These are phyloP conservation scores for Phytopythium oedochilum DNA, from an alignment of 352 stramenopile species.

Conservation along the genomic window DNA sequence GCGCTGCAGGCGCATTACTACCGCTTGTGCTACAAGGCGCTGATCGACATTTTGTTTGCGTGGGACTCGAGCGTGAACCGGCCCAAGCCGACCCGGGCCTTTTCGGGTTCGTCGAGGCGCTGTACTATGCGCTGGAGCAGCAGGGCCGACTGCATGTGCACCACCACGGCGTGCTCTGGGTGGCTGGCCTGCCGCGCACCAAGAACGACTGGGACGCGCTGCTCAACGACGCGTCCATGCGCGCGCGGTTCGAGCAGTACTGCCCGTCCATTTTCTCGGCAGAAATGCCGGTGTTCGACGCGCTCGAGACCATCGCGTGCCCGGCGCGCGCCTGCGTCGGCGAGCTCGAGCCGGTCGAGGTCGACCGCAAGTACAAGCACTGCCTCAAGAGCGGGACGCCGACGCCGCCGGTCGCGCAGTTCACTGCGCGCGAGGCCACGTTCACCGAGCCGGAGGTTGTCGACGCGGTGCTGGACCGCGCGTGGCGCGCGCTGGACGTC, in stretches of 20 bases:
- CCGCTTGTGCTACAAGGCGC: slow-evolving; percentile 1
- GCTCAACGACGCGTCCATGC: background rate
- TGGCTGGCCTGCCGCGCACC: slow-evolving; percentile 1
- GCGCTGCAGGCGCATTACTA: slow-evolving; percentile 8
- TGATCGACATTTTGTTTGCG: slow-evolving; percentile 5
- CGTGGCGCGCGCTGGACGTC: slow-evolving; percentile 9
- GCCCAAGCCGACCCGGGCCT: slow-evolving; percentile 1
- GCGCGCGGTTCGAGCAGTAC: slow-evolving; percentile 13
- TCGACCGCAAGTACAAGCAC: slow-evolving; percentile 13
- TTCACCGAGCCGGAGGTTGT: slow-evolving; percentile 7
- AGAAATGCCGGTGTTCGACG: slow-evolving; percentile 10
- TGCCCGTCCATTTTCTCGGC: slow-evolving; percentile 17
- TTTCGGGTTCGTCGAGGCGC: slow-evolving; percentile 4
- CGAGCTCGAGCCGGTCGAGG: background rate
- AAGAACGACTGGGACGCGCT: slow-evolving; percentile 8
- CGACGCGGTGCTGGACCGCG: background rate
- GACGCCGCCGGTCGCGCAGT: slow-evolving; percentile 3
- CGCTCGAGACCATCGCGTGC: background rate
- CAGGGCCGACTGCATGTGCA: slow-evolving; percentile 1
- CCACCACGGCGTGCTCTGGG: too few species aligned
- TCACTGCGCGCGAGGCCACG: background rate
- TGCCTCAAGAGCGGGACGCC: background rate
- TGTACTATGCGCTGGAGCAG: slow-evolving; percentile 8
- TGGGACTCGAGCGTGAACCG: slow-evolving; percentile 1
- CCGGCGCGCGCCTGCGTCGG: background rate